A percentile compares a stretch with the other conserved stretches of the same genome.
phyloP scores from a whole-genome alignment of 768 basidiomycete genomes.

The Calocera cornea region DNA sequence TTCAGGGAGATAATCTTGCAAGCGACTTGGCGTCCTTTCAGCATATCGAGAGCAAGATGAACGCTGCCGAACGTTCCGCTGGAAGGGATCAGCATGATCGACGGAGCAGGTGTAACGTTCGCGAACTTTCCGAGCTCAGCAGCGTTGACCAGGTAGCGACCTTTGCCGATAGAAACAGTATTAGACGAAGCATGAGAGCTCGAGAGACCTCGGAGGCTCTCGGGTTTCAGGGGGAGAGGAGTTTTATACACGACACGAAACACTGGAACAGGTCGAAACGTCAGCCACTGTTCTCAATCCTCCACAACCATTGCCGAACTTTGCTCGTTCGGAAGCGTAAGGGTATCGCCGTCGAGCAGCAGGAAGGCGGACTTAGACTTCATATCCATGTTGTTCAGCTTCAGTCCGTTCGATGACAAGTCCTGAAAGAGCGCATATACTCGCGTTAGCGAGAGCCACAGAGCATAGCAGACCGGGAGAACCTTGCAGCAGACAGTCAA shows the following conservation, averaged over 20 bases:
- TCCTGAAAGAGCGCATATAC: neutral
- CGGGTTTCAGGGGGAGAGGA: neutral
- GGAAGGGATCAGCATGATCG: neutral
- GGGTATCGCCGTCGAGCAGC: neutral
- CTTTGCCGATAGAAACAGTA: neutral
- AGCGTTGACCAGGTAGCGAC: neutral
- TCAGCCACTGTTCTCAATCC: neutral
- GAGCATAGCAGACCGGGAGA: neutral
- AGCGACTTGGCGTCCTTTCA: neutral
- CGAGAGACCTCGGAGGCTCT: neutral
- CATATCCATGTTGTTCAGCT: neutral
- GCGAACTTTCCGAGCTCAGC: neutral
- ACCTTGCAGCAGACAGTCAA: constrained; percentile 4
- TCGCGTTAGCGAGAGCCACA: neutral
- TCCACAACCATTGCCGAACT: neutral
- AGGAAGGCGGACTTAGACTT: neutral
- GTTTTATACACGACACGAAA: neutral
- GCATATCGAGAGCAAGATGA: neutral
- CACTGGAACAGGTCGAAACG: neutral
- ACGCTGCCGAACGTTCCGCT: neutral
- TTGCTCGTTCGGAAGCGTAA: neutral
- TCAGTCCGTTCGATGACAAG: neutral
- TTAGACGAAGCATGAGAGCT: neutral
- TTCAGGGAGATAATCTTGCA: neutral
- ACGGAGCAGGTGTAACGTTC: neutral